These are phyloP conservation scores for Pleurotus eryngii DNA, from an alignment of 768 basidiomycete genomes.

Conservation along the genomic window DNA sequence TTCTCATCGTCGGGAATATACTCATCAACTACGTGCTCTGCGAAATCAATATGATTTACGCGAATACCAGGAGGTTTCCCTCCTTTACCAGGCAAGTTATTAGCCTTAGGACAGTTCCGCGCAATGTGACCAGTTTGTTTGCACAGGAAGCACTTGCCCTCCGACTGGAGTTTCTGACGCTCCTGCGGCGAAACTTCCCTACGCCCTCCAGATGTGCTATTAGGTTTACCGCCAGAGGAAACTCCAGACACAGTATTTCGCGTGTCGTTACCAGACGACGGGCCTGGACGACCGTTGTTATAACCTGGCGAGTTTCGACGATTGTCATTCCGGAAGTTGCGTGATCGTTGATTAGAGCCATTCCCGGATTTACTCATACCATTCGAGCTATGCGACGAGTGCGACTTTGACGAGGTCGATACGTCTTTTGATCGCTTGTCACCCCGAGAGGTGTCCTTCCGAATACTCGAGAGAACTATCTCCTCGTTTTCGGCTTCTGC, in stretches of 20 bases:
- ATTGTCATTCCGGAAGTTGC: no score
- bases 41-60: not conserved
- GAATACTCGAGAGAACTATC: conserved; percentile 12
- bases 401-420: not conserved
- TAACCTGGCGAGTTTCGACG: no score
- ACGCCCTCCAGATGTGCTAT: not conserved
- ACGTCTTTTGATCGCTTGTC: conserved; percentile 9
- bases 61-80: not conserved
- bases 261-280: not conserved
- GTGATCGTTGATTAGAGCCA: no score
- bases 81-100: conserved; percentile 5
- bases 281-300: no score
- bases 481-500: conserved; percentile 28
- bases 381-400: not conserved
- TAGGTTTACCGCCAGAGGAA: not conserved
- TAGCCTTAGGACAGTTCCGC: conserved; percentile 24
- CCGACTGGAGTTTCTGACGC: conserved; percentile 6
- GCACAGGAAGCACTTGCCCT: conserved; percentile 27
- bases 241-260: not conserved
- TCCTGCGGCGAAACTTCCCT: conserved; percentile 11
- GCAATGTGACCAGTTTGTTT: conserved; percentile 22
- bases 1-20: not conserved
- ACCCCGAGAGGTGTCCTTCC: not conserved
- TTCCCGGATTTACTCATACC: no score
- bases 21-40: not conserved